Evolutionary conservation across 192 early-diverging fungal genomes (phyloP).

Genomic region (Coemansia sp.): DNA sequence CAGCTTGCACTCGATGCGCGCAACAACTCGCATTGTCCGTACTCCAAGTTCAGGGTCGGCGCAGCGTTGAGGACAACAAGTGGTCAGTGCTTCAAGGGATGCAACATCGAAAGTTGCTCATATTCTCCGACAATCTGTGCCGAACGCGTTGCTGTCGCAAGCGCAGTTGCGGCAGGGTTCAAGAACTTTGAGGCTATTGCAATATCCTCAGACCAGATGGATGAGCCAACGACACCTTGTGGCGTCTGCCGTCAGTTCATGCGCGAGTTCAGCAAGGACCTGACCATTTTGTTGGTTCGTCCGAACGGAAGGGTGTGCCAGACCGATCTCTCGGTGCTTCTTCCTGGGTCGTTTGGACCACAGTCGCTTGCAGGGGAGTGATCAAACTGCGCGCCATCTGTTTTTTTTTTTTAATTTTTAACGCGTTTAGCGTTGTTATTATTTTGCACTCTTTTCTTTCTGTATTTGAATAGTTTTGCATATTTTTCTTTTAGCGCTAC

Average conservation of each 20-base stretch:
- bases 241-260: constrained; percentile 77
- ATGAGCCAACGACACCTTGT: constrained; percentile 61
- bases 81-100: constrained; percentile 68
- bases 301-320: constrained; percentile 55
- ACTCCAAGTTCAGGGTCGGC: constrained; percentile 91
- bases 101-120: constrained; percentile 90
- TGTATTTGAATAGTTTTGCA: constrained; percentile 7
- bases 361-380: constrained; percentile 49
- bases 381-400: constrained; percentile 6
- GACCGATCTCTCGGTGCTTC: constrained; percentile 57
- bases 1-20: constrained; percentile 57
- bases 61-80: constrained; percentile 72
- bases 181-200: constrained; percentile 71
- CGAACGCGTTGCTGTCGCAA: constrained; percentile 85
- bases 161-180: constrained; percentile 85
- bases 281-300: constrained; percentile 63
- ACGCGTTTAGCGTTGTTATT: constrained; percentile 7
- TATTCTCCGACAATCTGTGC: constrained; percentile 88
- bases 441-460: background rate
- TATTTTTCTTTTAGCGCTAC: background rate
- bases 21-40: constrained; percentile 79
- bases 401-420: constrained; percentile 1
- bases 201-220: constrained; percentile 63
- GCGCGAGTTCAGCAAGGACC: constrained; percentile 72
- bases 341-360: constrained; percentile 74